A percentile compares a stretch with the other conserved stretches of the same genome.
These are phyloP conservation scores for Zygosaccharomyces siamensis DNA, from an alignment of 805 yeast genomes.

Conservation along the genomic window DNA sequence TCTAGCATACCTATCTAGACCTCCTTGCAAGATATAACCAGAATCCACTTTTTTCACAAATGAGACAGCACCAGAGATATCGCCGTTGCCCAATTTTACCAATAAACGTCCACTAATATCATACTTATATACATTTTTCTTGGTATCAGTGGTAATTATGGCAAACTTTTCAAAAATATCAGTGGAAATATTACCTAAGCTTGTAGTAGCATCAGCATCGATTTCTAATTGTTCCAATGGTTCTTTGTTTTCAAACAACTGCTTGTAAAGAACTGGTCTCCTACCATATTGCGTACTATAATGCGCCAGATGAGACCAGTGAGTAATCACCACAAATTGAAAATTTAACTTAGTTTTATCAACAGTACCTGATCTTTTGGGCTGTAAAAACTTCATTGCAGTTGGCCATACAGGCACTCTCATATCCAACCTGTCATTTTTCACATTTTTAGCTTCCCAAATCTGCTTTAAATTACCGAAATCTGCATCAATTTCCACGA, in stretches of 20 bases:
- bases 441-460: conserved; percentile 79
- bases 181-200: conserved; percentile 21
- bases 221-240: conserved; percentile 24
- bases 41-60: conserved; percentile 30
- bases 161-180: conserved; percentile 32
- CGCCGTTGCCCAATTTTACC: conserved; percentile 74
- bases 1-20: conserved; percentile 81
- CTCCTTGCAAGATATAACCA: conserved; percentile 64
- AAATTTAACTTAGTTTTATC: conserved; percentile 31
- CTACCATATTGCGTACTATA: conserved; percentile 67
- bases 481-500: conserved; percentile 23
- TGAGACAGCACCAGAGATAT: conserved; percentile 54
- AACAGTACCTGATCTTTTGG: conserved; percentile 33
- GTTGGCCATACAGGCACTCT: conserved; percentile 78
- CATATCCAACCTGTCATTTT: conserved; percentile 69
- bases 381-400: conserved; percentile 42
- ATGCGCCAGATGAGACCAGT: conserved; percentile 50
- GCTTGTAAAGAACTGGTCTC: conserved; percentile 50
- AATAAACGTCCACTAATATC: conserved; percentile 49
- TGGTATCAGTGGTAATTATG: conserved; percentile 69
- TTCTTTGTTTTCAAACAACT: conserved; percentile 29
- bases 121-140: conserved; percentile 55
- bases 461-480: conserved; percentile 34
- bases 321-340: conserved; percentile 60
- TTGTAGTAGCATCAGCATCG: conserved; percentile 12